Evolutionary conservation across 257 asterid genomes (phyloP).

Genomic region (Galeopsis tetrahit): DNA sequence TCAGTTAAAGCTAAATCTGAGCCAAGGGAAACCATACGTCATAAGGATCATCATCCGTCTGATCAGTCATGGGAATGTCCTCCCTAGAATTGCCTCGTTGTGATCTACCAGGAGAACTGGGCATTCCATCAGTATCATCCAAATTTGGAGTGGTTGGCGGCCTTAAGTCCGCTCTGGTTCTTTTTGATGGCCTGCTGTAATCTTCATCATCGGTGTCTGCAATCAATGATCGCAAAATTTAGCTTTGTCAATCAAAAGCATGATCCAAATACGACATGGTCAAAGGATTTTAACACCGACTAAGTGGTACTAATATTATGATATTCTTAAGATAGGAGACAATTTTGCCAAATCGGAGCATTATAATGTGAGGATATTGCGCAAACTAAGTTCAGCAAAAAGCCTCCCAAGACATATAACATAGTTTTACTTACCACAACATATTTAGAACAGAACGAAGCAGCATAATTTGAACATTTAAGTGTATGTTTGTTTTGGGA

Average conservation of each 20-base stretch:
- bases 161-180: conserved; percentile 72
- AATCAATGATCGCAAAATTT: conserved; percentile 26
- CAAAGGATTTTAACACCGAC: not conserved
- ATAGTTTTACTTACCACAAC: not conserved
- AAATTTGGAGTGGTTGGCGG: conserved; percentile 59
- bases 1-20: conserved; percentile 16
- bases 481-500: too few relatives aligned
- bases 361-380: not conserved
- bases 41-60: conserved; percentile 76
- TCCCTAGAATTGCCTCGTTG: conserved; percentile 69
- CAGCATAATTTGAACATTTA: too few relatives aligned
- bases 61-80: conserved; percentile 90
- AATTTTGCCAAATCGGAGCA: not conserved
- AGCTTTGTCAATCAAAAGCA: not conserved
- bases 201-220: conserved; percentile 91
- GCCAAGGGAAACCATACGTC: conserved; percentile 53
- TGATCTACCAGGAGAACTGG: conserved; percentile 81
- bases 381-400: conserved; percentile 7
- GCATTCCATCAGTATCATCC: conserved; percentile 81
- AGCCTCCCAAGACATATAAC: not conserved
- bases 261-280: not conserved
- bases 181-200: conserved; percentile 72
- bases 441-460: not conserved
- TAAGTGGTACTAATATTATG: not conserved
- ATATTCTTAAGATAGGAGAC: not conserved